Percentiles rank a stretch among this genome's conserved stretches.
Evolutionary conservation across 106 monocot species (phyloP).

Genomic region (Dendrobium catenatum): DNA sequence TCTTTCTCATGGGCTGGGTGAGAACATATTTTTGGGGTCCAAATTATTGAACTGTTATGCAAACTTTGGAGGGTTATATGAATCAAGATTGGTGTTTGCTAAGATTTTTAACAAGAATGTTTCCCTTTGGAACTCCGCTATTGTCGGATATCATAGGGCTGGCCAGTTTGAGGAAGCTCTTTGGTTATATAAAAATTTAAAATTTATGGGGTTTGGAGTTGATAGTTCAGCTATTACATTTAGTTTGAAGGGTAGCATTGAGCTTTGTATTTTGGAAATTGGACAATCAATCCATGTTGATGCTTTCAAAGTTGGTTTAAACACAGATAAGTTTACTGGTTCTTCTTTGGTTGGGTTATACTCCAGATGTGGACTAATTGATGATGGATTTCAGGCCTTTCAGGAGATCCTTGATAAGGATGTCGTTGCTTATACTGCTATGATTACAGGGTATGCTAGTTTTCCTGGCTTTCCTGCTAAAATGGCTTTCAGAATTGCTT

Average conservation of each 20-base stretch:
- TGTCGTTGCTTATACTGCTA: constrained; percentile 50
- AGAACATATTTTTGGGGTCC: constrained; percentile 25
- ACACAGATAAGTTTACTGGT: constrained; percentile 39
- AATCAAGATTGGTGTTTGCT: constrained; percentile 39
- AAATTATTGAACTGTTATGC: constrained; percentile 51
- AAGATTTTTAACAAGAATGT: constrained; percentile 29
- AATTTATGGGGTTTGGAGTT: constrained; percentile 21
- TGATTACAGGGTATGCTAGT: constrained; percentile 54
- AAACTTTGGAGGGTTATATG: constrained; percentile 25
- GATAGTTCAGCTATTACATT: constrained; percentile 46
- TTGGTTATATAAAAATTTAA: constrained; percentile 28
- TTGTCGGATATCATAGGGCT: constrained; percentile 52
- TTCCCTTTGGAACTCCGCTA: constrained; percentile 57
- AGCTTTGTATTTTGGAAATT: constrained; percentile 16
- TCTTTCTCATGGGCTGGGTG: constrained; percentile 27
- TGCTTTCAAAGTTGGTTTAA: constrained; percentile 36
- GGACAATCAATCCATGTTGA: constrained; percentile 43
- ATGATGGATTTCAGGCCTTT: constrained; percentile 40
- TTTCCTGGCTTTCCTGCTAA: constrained; percentile 11
- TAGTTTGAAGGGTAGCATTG: constrained; percentile 48
- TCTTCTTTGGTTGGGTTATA: constrained; percentile 58
- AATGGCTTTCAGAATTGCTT: constrained; percentile 40
- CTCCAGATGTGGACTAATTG: constrained; percentile 17
- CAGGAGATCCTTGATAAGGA: constrained; percentile 57
- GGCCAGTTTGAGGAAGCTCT: constrained; percentile 37